Conservation (phyloP, 345 rosid genomes). For the Streptanthus diversifolius region DNA sequence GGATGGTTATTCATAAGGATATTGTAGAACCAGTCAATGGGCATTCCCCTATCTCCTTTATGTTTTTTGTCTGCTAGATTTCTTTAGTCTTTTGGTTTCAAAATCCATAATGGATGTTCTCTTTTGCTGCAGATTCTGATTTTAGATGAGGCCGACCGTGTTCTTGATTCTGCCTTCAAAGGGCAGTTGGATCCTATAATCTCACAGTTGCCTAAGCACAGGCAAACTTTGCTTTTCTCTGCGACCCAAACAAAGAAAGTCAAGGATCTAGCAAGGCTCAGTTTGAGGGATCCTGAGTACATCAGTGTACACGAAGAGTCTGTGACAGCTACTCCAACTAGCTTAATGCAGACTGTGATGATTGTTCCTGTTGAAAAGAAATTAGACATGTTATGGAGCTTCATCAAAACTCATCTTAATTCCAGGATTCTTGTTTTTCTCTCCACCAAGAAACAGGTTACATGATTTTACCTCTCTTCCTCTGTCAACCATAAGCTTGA, state of each 20-base stretch:
- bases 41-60: not conserved
- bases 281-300: constrained; percentile 94
- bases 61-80: not conserved
- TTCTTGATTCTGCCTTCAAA: constrained; percentile 88
- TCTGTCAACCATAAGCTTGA: not conserved
- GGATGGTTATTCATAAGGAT: not conserved
- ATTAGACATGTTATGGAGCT: constrained; percentile 91
- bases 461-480: constrained; percentile 1
- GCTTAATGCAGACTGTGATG: constrained; percentile 76
- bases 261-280: constrained; percentile 94
- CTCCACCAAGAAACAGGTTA: constrained; percentile 91
- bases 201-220: constrained; percentile 72
- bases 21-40: not conserved
- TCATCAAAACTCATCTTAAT: constrained; percentile 72
- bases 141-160: constrained; percentile 97
- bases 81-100: not conserved
- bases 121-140: constrained; percentile 62
- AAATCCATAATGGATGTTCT: not conserved
- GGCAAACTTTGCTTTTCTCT: constrained; percentile 92
- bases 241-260: constrained; percentile 95
- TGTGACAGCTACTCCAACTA: constrained; percentile 71
- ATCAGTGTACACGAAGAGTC: constrained; percentile 86
- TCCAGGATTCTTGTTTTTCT: constrained; percentile 86
- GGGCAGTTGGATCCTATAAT: constrained; percentile 78
- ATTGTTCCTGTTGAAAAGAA: constrained; percentile 84